Base-by-base conservation (phyloP, 2,329 filamentous ascomycete species). In the Camptophora hylomeconis region DNA sequence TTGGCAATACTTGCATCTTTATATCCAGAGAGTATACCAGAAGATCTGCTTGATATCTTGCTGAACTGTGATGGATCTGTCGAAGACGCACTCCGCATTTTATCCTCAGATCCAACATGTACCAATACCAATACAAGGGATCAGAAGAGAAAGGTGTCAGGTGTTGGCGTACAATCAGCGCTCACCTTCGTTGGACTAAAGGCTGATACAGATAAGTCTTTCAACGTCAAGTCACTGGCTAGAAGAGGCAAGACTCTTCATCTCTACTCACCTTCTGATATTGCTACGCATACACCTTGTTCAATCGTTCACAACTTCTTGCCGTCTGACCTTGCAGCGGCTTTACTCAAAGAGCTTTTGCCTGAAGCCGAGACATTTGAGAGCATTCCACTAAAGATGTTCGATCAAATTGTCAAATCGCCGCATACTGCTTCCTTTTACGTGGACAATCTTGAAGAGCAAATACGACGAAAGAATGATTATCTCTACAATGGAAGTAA, bases 261-360 rank as follows among this genome's bases (percentile, higher is more conserved):
- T 48, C 62, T 95, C 0, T 95, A 80, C 52, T 73, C 80, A 22
- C 80, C 86, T 0, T 63, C 72, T 20, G 84, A 93, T 44, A 72
- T 95, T 24, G 78, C 81, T 26, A 65, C 70, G 14, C 70, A 92
- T 47, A 93, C 87, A 0, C 84, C 89, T 1, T 94, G 86, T 55
- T 86, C 81, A 7, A 80, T 95, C 40, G 74, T 94, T 31, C 84
- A 92, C 54, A 89, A 93, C 46, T 94, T 95, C 44, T 62, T 98
- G 1, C 74, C 82, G 0, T 17, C 63, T 0, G 61, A 75, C 2
- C 65, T 80, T 34, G 87, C 89, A 20, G 77, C 83, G 39, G 63
- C 66, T 1, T 62, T 98, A 8, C 61, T 95, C 1, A 51, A 54
- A 17, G 86, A 95, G 50, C 64, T 95, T 20, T 56, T 94, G 1